Evolutionary conservation across 805 yeast genomes (phyloP).

Genomic region (Ogataea neopini): DNA sequence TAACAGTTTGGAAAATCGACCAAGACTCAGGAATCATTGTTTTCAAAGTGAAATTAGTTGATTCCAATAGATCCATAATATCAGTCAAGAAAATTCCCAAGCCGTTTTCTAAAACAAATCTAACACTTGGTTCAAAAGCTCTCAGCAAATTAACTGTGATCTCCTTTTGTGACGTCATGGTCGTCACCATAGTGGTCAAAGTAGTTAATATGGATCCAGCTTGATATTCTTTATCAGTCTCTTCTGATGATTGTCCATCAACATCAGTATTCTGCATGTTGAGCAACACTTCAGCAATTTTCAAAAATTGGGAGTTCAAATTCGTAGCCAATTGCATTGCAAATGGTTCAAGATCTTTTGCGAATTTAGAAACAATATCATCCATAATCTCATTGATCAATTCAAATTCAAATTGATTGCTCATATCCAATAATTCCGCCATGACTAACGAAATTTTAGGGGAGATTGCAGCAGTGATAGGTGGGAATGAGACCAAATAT

Average conservation of each 20-base stretch:
- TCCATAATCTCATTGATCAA: conserved; percentile 87
- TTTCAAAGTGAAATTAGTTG: conserved; percentile 63
- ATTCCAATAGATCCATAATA: conserved; percentile 66
- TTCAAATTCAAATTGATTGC: conserved; percentile 80
- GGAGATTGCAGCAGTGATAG: conserved; percentile 60
- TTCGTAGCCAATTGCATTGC: conserved; percentile 67
- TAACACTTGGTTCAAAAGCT: conserved; percentile 67
- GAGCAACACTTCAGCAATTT: conserved; percentile 64
- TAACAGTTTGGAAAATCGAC: conserved; percentile 43
- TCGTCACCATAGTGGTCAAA: conserved; percentile 73
- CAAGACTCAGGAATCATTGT: conserved; percentile 45
- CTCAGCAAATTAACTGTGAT: conserved; percentile 65
- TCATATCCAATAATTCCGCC: conserved; percentile 69
- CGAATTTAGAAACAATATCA: conserved; percentile 84
- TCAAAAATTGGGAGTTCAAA: conserved; percentile 71
- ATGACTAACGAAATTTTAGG: conserved; percentile 70
- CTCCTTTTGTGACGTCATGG: conserved; percentile 76
- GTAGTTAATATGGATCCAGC: conserved; percentile 82
- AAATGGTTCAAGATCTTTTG: conserved; percentile 87
- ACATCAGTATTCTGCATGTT: conserved; percentile 34
- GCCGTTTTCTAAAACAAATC: conserved; percentile 62
- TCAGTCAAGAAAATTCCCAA: conserved; percentile 77
- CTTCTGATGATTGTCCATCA: conserved; percentile 38
- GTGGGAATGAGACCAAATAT: conserved; percentile 37
- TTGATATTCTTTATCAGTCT: conserved; percentile 74